A percentile compares a stretch with the other conserved stretches of the same genome.
Conservation (phyloP, 2,329 filamentous ascomycete genomes). For the Colletotrichum eremochloae region DNA sequence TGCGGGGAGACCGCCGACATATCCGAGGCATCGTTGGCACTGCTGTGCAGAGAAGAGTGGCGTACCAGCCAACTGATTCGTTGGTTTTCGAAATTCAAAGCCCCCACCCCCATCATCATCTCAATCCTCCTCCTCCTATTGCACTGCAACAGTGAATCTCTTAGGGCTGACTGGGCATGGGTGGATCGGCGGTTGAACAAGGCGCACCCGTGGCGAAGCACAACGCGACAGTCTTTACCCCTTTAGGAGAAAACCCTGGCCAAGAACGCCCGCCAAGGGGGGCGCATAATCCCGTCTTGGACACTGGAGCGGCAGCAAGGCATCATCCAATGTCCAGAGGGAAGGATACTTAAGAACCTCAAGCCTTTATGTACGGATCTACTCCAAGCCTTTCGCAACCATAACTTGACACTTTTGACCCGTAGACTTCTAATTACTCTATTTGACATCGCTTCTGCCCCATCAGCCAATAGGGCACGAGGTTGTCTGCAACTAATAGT, state of each 20-base stretch:
- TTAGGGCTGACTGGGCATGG: constrained; percentile 27
- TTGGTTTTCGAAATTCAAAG: background rate
- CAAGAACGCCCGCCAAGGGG: constrained; percentile 29
- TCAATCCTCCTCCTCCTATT: background rate
- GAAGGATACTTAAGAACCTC: constrained; percentile 26
- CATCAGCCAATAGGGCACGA: constrained; percentile 2
- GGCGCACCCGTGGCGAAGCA: constrained; percentile 21
- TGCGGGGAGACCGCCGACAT: background rate
- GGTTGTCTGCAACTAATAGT: background rate
- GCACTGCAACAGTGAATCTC: background rate
- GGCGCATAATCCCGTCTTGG: background rate
- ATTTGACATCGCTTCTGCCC: constrained; percentile 24
- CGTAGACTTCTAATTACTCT: constrained; percentile 29
- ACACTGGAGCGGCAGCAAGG: constrained; percentile 15
- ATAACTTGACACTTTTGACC: background rate
- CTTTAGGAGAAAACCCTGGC: constrained; percentile 40
- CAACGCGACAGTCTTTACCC: constrained; percentile 14
- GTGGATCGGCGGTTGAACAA: constrained; percentile 24
- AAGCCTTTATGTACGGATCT: constrained; percentile 16
- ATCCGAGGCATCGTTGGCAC: background rate
- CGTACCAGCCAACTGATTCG: constrained; percentile 12
- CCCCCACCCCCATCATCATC: background rate
- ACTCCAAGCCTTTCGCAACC: background rate
- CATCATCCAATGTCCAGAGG: constrained; percentile 7
- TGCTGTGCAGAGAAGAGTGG: background rate